phyloP scores from a whole-genome alignment of 2,329 filamentous ascomycete genomes.

The Hawksworthiomyces lignivorus region DNA sequence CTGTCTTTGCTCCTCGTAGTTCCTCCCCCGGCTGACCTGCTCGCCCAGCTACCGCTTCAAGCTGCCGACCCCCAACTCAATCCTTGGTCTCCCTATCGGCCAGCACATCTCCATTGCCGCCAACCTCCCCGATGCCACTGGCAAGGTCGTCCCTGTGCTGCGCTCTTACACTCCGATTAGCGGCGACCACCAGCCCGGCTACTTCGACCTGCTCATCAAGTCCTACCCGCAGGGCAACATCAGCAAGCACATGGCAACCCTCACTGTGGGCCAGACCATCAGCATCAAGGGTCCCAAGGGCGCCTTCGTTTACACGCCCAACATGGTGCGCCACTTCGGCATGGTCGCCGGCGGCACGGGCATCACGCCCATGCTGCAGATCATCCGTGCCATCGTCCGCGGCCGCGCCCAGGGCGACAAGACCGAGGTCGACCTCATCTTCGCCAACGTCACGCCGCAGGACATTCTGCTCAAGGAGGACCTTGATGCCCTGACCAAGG shows the following conservation, averaged over 20 bases:
- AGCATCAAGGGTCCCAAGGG: conserved; percentile 92
- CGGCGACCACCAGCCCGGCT: conserved; percentile 79
- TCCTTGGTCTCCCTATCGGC: conserved; percentile 93
- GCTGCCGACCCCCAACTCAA: conserved; percentile 67
- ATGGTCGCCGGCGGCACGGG: conserved; percentile 98
- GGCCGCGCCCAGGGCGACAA: conserved; percentile 71
- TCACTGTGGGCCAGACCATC: conserved; percentile 79
- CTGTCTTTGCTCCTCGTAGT: not conserved
- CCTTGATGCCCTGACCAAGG: conserved; percentile 66
- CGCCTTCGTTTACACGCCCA: conserved; percentile 93
- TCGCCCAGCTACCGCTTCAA: conserved; percentile 77
- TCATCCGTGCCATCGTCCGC: conserved; percentile 82
- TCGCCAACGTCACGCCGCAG: conserved; percentile 88
- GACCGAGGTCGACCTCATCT: conserved; percentile 90
- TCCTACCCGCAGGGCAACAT: conserved; percentile 97
- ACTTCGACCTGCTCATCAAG: conserved; percentile 96
- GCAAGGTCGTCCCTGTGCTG: conserved; percentile 72
- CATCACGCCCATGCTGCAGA: conserved; percentile 97
- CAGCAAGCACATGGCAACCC: conserved; percentile 79
- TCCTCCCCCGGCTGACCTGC: not conserved
- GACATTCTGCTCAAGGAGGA: conserved; percentile 94
- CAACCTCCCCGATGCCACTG: conserved; percentile 57
- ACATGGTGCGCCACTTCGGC: conserved; percentile 92
- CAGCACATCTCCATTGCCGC: conserved; percentile 97
- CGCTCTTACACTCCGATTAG: conserved; percentile 91